Evolutionary conservation across 2,329 filamentous ascomycete genomes (phyloP).

Genomic region (Colletotrichum simmondsii): DNA sequence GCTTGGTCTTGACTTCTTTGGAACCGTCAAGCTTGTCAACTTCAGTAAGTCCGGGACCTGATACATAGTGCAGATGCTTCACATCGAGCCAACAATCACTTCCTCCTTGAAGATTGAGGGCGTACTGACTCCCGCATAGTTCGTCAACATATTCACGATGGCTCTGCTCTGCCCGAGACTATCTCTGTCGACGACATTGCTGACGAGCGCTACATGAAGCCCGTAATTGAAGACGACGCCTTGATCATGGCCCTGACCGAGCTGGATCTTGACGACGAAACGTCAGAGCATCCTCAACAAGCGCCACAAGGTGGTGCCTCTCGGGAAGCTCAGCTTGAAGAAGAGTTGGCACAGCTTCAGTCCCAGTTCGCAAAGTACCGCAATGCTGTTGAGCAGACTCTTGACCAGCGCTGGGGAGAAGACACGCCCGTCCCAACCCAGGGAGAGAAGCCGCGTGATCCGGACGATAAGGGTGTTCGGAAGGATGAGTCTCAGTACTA

Average conservation of each 20-base stretch:
- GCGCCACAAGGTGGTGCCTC: conserved; percentile 52
- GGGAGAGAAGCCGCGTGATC: conserved; percentile 38
- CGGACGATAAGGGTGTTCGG: conserved; percentile 33
- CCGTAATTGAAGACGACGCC: conserved; percentile 88
- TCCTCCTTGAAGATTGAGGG: not conserved
- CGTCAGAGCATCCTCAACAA: conserved; percentile 36
- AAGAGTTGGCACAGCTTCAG: conserved; percentile 68
- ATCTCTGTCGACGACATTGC: conserved; percentile 72
- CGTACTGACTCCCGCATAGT: conserved; percentile 45
- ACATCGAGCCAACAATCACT: not conserved
- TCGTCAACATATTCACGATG: conserved; percentile 57
- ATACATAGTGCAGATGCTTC: not conserved
- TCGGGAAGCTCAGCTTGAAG: conserved; percentile 67
- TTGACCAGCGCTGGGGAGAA: conserved; percentile 73
- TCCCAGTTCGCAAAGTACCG: conserved; percentile 74
- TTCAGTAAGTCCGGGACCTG: conserved; percentile 55
- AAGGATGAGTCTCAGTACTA: conserved; percentile 58
- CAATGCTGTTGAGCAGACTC: conserved; percentile 71
- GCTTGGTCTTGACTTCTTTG: conserved; percentile 76
- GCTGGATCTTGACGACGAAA: conserved; percentile 61
- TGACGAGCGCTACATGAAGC: conserved; percentile 85
- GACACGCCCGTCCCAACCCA: conserved; percentile 52
- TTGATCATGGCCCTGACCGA: conserved; percentile 90
- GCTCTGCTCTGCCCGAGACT: conserved; percentile 61
- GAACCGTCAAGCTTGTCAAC: conserved; percentile 80